Base-by-base conservation (phyloP, 768 basidiomycete genomes). In the Suillus bovinus region DNA sequence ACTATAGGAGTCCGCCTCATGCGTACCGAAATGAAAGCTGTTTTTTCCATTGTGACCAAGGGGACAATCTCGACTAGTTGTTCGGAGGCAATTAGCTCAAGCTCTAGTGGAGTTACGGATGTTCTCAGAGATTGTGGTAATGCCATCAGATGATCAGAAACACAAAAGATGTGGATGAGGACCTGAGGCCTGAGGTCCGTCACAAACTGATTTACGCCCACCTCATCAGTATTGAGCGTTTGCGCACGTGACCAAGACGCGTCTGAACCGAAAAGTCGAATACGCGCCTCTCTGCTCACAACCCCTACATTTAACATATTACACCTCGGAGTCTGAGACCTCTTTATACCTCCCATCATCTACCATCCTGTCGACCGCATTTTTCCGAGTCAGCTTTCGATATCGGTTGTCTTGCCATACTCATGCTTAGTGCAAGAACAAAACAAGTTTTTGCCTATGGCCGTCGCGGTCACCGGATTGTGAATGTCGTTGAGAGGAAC, bases 51-150 rank as follows among this genome's bases (percentile, higher is more conserved):
- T 8, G 90, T 80, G 64, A 97, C 92, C 31, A 94, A 79, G 1
- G 95, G 95, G 2, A 95, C 82, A 62, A 97, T 91, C 65, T 94
- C 91, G 50, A 98, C 81, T 41, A 89, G 79, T 63, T 93, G 84
- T 68, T 97, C 90, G 22, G 85, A 91, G 1, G 95, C 92, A 60
- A 96, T 84, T 59, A 96, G 86, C 67, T 96, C 94, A 31, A 96
- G 85, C 72, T 97, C 94, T 63, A 86, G 84, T 36, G 94, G 93
- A 8, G 89, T 89, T 38, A 93, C 80, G 0, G 92, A 91, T 4
- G 81, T 78, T 61, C 88, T 83, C 20, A 96, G 79, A 5, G 85
- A 78, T 47, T 81, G 79, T 3, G 94, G 93, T 27, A 96, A 82
- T 39, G 94, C 86, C 94, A 96, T 94, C 9, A 36, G 27, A n/a